Evolutionary conservation across 371 early-diverging fungal genomes (phyloP).

Genomic region (Dinochytrium kinnereticum): DNA sequence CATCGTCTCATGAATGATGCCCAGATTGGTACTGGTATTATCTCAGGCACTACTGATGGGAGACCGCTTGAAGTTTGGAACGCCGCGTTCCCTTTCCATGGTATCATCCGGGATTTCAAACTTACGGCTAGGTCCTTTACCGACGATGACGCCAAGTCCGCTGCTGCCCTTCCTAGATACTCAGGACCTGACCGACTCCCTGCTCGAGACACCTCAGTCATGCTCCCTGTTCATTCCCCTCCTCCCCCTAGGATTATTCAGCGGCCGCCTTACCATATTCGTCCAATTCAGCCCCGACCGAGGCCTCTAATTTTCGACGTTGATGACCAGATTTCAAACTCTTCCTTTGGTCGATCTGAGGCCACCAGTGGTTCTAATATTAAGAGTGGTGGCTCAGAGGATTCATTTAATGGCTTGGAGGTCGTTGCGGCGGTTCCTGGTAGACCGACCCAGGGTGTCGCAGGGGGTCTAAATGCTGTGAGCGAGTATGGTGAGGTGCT

Average conservation of each 20-base stretch:
- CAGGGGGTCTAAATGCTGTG: neutral
- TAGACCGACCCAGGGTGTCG: neutral
- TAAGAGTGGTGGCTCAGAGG: neutral
- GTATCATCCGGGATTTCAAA: slow-evolving; percentile 9
- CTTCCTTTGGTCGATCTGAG: too few relatives aligned
- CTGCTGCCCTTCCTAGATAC: neutral
- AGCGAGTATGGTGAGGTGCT: neutral
- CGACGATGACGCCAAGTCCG: neutral
- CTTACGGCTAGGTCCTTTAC: neutral
- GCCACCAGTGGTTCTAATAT: too few relatives aligned
- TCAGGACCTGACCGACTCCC: neutral
- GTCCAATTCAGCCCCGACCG: neutral
- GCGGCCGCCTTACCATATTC: neutral
- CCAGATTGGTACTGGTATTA: slow-evolving; percentile 8
- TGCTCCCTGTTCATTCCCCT: neutral
- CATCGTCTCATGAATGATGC: neutral
- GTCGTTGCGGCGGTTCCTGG: neutral
- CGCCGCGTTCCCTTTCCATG: slow-evolving; percentile 10
- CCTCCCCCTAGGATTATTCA: neutral
- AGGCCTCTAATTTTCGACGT: neutral
- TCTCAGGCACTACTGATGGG: neutral
- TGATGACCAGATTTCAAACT: neutral
- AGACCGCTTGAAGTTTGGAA: neutral
- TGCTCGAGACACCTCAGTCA: neutral
- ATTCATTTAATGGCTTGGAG: neutral